Evolutionary conservation across 1,284 basidiomycete genomes (phyloP).

Genomic region (Phenoliferia sp.): DNA sequence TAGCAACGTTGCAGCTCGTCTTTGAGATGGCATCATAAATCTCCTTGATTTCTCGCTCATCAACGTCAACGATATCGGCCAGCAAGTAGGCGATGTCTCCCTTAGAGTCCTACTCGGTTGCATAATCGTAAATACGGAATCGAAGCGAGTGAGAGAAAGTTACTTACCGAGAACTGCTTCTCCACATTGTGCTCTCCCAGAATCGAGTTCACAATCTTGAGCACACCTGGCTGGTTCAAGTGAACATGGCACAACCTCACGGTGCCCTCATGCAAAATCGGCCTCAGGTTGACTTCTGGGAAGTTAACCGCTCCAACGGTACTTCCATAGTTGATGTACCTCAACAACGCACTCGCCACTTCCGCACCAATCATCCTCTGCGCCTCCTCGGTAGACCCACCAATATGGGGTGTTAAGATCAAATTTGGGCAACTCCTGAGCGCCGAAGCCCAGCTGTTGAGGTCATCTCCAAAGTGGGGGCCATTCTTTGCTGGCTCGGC

Average conservation of each 20-base stretch:
- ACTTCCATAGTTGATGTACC: constrained; percentile 90
- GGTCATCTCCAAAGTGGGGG: constrained; percentile 69
- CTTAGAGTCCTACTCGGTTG: constrained; percentile 54
- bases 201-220: constrained; percentile 87
- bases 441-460: constrained; percentile 73
- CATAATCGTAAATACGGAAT: background rate
- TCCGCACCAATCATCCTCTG: constrained; percentile 96
- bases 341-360: constrained; percentile 75
- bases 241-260: constrained; percentile 95
- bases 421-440: constrained; percentile 75
- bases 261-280: constrained; percentile 67
- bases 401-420: constrained; percentile 96
- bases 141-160: background rate
- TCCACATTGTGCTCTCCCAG: constrained; percentile 95
- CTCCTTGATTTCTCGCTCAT: constrained; percentile 70
- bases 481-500: constrained; percentile 88
- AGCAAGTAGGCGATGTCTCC: constrained; percentile 92
- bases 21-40: constrained; percentile 68
- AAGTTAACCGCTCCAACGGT: constrained; percentile 94
- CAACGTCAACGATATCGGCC: constrained; percentile 91
- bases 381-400: constrained; percentile 97
- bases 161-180: constrained; percentile 85
- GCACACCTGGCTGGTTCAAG: constrained; percentile 94
- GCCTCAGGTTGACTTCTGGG: constrained; percentile 94
- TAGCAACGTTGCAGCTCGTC: constrained; percentile 72